Evolutionary conservation across 495 filamentous ascomycete genomes (phyloP), one percentile per base, ranked within the genome.

Genomic region (Penicillium herquei): DNA sequence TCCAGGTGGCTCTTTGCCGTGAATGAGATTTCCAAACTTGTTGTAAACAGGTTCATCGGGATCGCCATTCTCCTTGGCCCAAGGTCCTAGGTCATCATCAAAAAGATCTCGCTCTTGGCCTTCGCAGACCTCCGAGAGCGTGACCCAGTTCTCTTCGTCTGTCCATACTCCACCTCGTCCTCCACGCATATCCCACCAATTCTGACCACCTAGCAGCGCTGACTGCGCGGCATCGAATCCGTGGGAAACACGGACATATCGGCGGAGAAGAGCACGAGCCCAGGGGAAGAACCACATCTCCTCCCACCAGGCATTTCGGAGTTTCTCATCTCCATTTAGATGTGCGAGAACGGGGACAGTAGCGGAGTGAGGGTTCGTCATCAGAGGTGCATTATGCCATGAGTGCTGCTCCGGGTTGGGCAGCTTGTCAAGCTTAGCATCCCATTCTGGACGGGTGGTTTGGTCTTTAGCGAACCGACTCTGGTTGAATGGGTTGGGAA

Each of bases 91-190:
- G 2, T 67, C 70, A 49, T 78, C 75, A 55, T 70, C 63, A 56
- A 87, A 85, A 1, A 84, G 59, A 14, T 72, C 72, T 7, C 72
- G 67, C 54, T 84, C 79, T 45, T 73, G 72, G 5, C 71, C 74
- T 32, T 71, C 68, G 58, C 82, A 86, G 14, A 85, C 73, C 17
- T 85, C 81, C 1, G 67, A 68, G 63, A 81, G 81, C 1, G 67
- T 70, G 53, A 84, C 58, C 82, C 82, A 87, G 33, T 71, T 70
- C 31, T 70, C 74, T 16, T 71, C 63, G 50, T 78, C 80, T 2
- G 82, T 84, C 83, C 84, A 87, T 14, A 82, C 67, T n/a, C 84
- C 84, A 1, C 81, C 83, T 18, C 72, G 71, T 1, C 81, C 81
- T 3, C 82, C 83, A 13, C 81, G 70, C 48, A 69, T 62, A 57